Evolutionary conservation across 1,284 basidiomycete species (phyloP).

Genomic region (Polyporus tsugae): DNA sequence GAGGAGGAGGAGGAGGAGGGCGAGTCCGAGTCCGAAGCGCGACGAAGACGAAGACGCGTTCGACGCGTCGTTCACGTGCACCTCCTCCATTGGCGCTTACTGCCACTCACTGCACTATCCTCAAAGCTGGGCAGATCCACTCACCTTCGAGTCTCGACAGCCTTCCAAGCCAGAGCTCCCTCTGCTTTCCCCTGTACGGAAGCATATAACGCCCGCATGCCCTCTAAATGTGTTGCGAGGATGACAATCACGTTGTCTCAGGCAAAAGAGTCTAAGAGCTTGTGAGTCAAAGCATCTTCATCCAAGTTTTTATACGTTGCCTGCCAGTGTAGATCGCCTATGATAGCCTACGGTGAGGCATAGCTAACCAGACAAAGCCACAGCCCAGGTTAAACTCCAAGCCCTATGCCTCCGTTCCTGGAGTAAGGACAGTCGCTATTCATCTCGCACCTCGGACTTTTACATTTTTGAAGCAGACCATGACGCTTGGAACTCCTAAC

Average conservation of each 20-base stretch:
- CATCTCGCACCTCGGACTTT: not conserved
- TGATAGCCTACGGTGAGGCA: no score
- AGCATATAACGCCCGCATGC: not conserved
- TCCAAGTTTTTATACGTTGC: not conserved
- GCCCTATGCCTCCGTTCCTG: no score
- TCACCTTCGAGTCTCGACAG: not conserved
- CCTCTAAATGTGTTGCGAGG: not conserved
- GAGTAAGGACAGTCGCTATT: no score
- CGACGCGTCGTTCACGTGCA: slow-evolving; percentile 33
- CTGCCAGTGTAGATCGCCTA: no score
- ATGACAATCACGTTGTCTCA: not conserved
- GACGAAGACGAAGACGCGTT: slow-evolving; percentile 19
- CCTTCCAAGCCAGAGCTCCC: not conserved
- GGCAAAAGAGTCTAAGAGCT: not conserved
- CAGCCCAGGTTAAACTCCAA: no score
- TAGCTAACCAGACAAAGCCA: no score
- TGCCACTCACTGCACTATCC: not conserved
- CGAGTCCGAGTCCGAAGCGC: slow-evolving; percentile 10
- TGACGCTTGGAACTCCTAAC: not conserved
- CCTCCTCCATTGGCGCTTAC: slow-evolving; percentile 20
- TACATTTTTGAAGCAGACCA: not conserved
- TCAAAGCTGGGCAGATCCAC: slow-evolving; percentile 20
- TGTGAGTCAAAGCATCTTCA: not conserved
- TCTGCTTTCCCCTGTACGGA: not conserved
- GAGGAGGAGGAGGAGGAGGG: not conserved